These are phyloP conservation scores for Afroboletus lepidellus DNA, from an alignment of 1,284 basidiomycete species.

Conservation along the genomic window DNA sequence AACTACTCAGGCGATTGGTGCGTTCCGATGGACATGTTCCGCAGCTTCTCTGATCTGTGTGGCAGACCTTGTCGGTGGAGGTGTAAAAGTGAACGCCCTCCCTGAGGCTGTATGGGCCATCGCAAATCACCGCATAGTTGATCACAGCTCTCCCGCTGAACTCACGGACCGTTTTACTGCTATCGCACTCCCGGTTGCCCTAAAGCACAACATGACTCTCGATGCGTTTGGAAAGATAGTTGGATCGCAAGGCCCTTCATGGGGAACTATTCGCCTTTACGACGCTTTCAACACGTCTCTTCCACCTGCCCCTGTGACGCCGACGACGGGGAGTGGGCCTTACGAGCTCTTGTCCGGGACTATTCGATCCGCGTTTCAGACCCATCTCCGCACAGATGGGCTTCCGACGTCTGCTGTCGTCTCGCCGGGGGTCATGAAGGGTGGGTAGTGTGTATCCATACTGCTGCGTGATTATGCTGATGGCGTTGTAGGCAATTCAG, in stretches of 20 bases:
- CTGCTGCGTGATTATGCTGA: slow-evolving; percentile 3
- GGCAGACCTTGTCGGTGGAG: slow-evolving; percentile 43
- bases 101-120: slow-evolving; percentile 40
- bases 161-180: slow-evolving; percentile 35
- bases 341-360: slow-evolving; percentile 50
- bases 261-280: slow-evolving; percentile 27
- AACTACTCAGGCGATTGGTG: slow-evolving; percentile 53
- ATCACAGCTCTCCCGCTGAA: slow-evolving; percentile 36
- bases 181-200: slow-evolving; percentile 37
- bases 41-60: neutral
- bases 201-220: slow-evolving; percentile 41
- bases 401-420: slow-evolving; percentile 13
- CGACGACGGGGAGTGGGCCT: slow-evolving; percentile 38
- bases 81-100: slow-evolving; percentile 48
- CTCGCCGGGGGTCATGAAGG: slow-evolving; percentile 29
- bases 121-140: slow-evolving; percentile 44
- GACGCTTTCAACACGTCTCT: slow-evolving; percentile 43
- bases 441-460: slow-evolving; percentile 15
- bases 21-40: neutral
- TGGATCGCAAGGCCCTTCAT: slow-evolving; percentile 17
- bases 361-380: slow-evolving; percentile 39
- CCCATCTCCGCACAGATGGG: slow-evolving; percentile 27
- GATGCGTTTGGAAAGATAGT: slow-evolving; percentile 40
- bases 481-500: slow-evolving; percentile 34
- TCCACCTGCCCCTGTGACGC: slow-evolving; percentile 52